Evolutionary conservation across 2,329 filamentous ascomycete species (phyloP), one percentile per base, ranked within the genome.

Genomic region (Exserohilum turcica): DNA sequence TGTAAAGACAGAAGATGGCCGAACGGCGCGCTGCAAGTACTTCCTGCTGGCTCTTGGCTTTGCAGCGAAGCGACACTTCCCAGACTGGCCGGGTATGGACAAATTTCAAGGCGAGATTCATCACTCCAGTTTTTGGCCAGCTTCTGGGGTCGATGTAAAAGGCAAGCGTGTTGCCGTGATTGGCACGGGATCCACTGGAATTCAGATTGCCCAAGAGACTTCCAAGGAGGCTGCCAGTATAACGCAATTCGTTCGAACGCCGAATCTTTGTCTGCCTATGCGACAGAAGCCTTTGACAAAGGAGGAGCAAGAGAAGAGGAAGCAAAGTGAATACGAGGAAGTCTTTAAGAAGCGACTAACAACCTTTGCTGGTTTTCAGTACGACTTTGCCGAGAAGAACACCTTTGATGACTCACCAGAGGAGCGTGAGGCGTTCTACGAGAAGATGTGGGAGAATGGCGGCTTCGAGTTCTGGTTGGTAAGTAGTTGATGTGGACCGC

Each of bases 241-340:
- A 1, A 79, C 75, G 2, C 83, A 89, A 31, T 88, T 88, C 68
- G 85, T 89, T 62, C 80, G 87, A 9, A 89, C 85, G 1, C 86
- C 87, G 0, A 89, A 89, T 53, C 74, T 87, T 6, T 84, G 84
- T 0, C 62, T 89, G 0, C 85, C 86, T 0, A 87, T 89, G 84
- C 77, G 79, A 2, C 79, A 81, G 52, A 72, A 76, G 2, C 35
- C 73, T 0, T 73, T 86, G 24, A 79, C 77, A 0, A 72, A 67
- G 9, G 76, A 80, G 51, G 80, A 85, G 55, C 82, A 87, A 61
- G 73, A 82, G 19, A 63, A 64, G 2, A 66, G 72, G 13, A 78
- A 79, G 60, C 48, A 63, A 31, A 61, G 61, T 37, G 56, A 74
- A 27, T 79, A 79, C 31, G 70, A 75, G 3, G 67, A 72, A 12